Percentiles rank a stretch among this genome's conserved stretches.
phyloP scores from a whole-genome alignment of 2,329 filamentous ascomycete species.

The Arthrinium puccinioides region DNA sequence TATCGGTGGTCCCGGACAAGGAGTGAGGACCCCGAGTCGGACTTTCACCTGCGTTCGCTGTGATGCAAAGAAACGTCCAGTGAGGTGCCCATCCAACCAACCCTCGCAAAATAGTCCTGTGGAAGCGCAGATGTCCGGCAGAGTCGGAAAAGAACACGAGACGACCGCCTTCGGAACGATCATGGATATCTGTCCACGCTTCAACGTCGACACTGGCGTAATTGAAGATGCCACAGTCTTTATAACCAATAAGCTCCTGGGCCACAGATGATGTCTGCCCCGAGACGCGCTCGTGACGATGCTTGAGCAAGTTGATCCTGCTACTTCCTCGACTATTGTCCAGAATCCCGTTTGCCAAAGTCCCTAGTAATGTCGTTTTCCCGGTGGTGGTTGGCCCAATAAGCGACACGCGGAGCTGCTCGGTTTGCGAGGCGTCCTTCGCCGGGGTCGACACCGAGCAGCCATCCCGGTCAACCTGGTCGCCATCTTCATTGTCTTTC shows the following conservation, averaged over 20 bases:
- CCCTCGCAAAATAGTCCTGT: conserved; percentile 80
- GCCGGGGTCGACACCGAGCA: conserved; percentile 17
- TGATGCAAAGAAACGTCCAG: conserved; percentile 84
- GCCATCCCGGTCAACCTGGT: conserved; percentile 5
- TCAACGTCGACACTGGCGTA: conserved; percentile 82
- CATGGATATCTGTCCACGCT: conserved; percentile 92
- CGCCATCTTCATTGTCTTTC: conserved; percentile 8
- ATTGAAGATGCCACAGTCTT: conserved; percentile 58
- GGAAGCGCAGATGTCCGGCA: conserved; percentile 82
- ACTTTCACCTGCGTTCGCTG: conserved; percentile 63
- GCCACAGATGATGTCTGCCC: conserved; percentile 92
- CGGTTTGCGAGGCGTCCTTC: conserved; percentile 45
- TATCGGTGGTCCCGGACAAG: conserved; percentile 39
- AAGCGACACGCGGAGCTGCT: conserved; percentile 80
- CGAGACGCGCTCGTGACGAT: conserved; percentile 86
- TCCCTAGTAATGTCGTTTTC: conserved; percentile 86
- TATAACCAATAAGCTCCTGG: conserved; percentile 87
- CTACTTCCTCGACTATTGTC: conserved; percentile 93
- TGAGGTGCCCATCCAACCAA: conserved; percentile 95
- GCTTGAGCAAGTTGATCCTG: conserved; percentile 79
- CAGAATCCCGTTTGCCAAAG: conserved; percentile 75
- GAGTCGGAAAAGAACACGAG: conserved; percentile 88
- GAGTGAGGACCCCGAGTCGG: conserved; percentile 32
- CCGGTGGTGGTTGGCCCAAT: conserved; percentile 86
- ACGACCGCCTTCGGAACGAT: conserved; percentile 63